Percentiles rank a stretch among this genome's conserved stretches.
Evolutionary conservation across 768 basidiomycete species (phyloP).

Genomic region (Hygrophoropsis aurantiaca): DNA sequence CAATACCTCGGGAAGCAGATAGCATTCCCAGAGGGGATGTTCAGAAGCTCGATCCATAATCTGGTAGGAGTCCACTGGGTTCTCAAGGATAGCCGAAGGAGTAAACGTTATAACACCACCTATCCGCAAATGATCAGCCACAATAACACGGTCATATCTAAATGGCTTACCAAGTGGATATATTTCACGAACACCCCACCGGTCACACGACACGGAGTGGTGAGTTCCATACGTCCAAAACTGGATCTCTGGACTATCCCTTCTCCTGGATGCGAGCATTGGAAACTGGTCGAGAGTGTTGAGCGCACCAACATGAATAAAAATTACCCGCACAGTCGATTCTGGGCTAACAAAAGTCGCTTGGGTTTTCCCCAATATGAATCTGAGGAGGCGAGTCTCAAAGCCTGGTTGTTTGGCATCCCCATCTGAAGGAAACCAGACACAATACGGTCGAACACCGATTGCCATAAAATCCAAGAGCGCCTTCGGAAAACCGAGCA

Average conservation of each 20-base stretch:
- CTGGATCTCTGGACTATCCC: constrained; percentile 44
- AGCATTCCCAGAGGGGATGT: constrained; percentile 70
- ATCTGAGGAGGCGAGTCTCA: constrained; percentile 44
- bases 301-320: constrained; percentile 64
- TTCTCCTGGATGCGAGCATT: constrained; percentile 45
- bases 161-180: constrained; percentile 60
- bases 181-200: constrained; percentile 67
- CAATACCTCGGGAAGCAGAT: constrained; percentile 63
- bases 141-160: too few species aligned
- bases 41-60: constrained; percentile 50
- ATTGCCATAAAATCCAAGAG: constrained; percentile 47
- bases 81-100: constrained; percentile 54
- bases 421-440: constrained; percentile 45
- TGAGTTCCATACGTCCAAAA: constrained; percentile 74
- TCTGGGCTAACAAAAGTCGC: constrained; percentile 39
- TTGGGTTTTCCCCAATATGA: constrained; percentile 43
- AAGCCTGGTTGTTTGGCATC: constrained; percentile 28
- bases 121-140: constrained; percentile 22
- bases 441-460: constrained; percentile 39
- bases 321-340: constrained; percentile 50
- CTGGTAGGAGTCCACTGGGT: constrained; percentile 47
- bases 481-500: constrained; percentile 47
- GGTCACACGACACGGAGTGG: constrained; percentile 43
- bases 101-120: constrained; percentile 78
- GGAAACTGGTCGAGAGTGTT: constrained; percentile 48